A percentile compares a stretch with the other conserved stretches of the same genome.
These are phyloP conservation scores for Lepidopterella palustris DNA, from an alignment of 495 filamentous ascomycete species.

Conservation along the genomic window DNA sequence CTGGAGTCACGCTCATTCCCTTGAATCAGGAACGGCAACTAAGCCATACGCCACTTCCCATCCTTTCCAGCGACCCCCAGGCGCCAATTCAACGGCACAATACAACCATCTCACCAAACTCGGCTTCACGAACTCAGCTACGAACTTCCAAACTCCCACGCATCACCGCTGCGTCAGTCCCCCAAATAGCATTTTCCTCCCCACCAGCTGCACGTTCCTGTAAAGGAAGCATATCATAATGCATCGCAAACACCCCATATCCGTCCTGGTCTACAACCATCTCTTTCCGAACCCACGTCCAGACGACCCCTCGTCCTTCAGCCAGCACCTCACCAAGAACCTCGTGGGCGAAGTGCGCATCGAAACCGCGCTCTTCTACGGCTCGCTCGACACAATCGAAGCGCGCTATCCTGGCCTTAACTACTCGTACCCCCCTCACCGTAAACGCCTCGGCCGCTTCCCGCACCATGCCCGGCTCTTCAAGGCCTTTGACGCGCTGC, in stretches of 20 bases:
- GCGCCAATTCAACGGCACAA: background rate
- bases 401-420: slow-evolving; percentile 88
- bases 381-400: slow-evolving; percentile 74
- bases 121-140: background rate
- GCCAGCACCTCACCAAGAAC: slow-evolving; percentile 53
- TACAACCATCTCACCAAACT: background rate
- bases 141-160: background rate
- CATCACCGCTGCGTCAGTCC: background rate
- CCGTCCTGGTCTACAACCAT: slow-evolving; percentile 50
- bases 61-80: background rate
- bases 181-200: background rate
- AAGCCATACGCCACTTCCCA: background rate
- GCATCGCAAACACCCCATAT: slow-evolving; percentile 52
- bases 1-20: background rate
- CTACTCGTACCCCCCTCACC: slow-evolving; percentile 73
- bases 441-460: slow-evolving; percentile 75
- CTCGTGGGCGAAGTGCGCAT: slow-evolving; percentile 85
- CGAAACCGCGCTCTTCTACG: slow-evolving; percentile 81
- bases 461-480: slow-evolving; percentile 76
- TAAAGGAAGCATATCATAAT: slow-evolving; percentile 35
- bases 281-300: slow-evolving; percentile 53
- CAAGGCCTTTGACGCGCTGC: slow-evolving; percentile 69
- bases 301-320: slow-evolving; percentile 51
- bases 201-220: background rate
- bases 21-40: background rate